Evolutionary conservation across 371 early-diverging fungal species (phyloP).

Genomic region (Mortierella sp.): DNA sequence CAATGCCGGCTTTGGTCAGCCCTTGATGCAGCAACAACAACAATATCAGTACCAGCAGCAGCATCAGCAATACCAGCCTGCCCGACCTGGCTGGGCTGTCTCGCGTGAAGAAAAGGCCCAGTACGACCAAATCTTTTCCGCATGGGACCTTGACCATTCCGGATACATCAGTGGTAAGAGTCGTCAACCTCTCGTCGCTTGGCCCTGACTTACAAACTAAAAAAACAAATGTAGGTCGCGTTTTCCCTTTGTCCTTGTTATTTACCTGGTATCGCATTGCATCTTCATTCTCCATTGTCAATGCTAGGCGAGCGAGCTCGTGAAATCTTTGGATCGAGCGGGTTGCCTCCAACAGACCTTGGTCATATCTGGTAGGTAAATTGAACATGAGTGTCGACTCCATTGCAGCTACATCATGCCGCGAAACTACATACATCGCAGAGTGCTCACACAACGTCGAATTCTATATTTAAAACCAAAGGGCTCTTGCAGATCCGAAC

Average conservation of each 20-base stretch:
- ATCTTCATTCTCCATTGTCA: not conserved
- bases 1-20: conserved; percentile 46
- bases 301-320: conserved; percentile 78
- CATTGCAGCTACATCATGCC: not conserved
- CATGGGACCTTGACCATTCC: conserved; percentile 86
- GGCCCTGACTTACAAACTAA: not conserved
- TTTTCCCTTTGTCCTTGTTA: not conserved
- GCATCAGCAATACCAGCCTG: conserved; percentile 48
- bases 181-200: not conserved
- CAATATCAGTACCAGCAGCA: conserved; percentile 34
- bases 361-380: conserved; percentile 85
- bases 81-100: conserved; percentile 80
- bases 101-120: conserved; percentile 82
- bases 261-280: not conserved
- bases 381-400: not conserved
- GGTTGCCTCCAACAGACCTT: conserved; percentile 81
- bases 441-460: not conserved
- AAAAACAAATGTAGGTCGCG: not conserved
- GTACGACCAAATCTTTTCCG: conserved; percentile 87
- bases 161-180: conserved; percentile 79
- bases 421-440: not conserved
- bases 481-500: conserved; percentile 88
- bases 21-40: conserved; percentile 47
- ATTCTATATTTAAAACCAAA: conserved; percentile 35
- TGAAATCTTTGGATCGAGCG: conserved; percentile 90